Conservation (phyloP, 495 filamentous ascomycete genomes). For the Cudoniella acicularis region DNA sequence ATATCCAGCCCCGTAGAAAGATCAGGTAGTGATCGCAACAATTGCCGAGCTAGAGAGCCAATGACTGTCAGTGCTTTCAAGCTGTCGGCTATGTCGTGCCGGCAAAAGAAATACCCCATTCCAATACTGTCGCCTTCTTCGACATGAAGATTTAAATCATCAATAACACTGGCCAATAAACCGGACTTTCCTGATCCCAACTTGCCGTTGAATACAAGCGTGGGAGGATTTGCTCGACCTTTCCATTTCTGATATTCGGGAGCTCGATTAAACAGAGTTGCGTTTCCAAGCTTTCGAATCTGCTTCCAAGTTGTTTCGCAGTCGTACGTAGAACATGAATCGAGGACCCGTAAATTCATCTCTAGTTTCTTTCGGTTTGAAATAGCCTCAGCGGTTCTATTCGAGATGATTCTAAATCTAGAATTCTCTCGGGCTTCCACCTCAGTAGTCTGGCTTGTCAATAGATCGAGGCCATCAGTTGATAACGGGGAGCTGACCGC, state of each 20-base stretch:
- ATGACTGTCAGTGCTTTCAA: slow-evolving; percentile 36
- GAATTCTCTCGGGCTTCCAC: slow-evolving; percentile 30
- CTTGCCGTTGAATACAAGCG: slow-evolving; percentile 37
- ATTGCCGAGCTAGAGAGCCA: slow-evolving; percentile 37
- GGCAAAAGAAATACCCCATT: slow-evolving; percentile 44
- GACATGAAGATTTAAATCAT: slow-evolving; percentile 34
- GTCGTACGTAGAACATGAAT: slow-evolving; percentile 39
- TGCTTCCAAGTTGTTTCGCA: slow-evolving; percentile 40
- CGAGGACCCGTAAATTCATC: slow-evolving; percentile 28
- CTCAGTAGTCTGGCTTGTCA: slow-evolving; percentile 30
- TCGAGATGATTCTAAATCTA: slow-evolving; percentile 23
- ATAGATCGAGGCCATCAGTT: slow-evolving; percentile 38
- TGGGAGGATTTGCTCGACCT: slow-evolving; percentile 19
- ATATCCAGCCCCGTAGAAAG: slow-evolving; percentile 19
- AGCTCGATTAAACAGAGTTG: slow-evolving; percentile 26
- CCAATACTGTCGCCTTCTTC: slow-evolving; percentile 7
- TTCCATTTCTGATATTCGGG: slow-evolving; percentile 38
- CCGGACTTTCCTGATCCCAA: slow-evolving; percentile 42
- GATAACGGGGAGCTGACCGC: slow-evolving; percentile 37
- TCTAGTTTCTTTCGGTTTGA: slow-evolving; percentile 28
- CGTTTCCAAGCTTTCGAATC: slow-evolving; percentile 36
- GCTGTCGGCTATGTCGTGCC: slow-evolving; percentile 36
- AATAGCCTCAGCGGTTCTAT: slow-evolving; percentile 24
- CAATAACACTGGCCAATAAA: slow-evolving; percentile 39
- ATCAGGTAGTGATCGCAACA: slow-evolving; percentile 25